Evolutionary conservation across 2,329 filamentous ascomycete species (phyloP).

Genomic region (Xylaria sp.): DNA sequence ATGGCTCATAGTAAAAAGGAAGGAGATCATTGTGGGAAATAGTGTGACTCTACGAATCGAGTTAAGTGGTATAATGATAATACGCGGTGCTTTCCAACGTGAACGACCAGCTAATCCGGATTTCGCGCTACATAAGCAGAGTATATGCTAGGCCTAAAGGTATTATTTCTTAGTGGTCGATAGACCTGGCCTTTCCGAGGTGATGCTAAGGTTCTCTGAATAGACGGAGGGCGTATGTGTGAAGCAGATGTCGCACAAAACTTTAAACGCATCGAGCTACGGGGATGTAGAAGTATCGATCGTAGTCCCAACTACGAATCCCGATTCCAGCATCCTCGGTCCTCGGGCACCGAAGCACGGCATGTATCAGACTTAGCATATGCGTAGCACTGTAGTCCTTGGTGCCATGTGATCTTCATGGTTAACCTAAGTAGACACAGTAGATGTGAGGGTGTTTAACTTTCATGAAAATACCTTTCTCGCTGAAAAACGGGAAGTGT

Average conservation of each 20-base stretch:
- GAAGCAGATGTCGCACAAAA: neutral
- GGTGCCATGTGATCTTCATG: neutral
- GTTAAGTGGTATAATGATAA: neutral
- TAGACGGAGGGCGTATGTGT: neutral
- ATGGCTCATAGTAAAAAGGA: no score
- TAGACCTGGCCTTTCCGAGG: no score
- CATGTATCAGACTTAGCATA: neutral
- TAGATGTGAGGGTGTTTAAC: neutral
- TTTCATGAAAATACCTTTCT: neutral
- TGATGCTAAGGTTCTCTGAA: neutral
- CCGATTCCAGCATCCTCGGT: neutral
- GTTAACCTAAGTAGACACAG: neutral
- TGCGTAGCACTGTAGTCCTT: neutral
- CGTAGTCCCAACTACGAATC: neutral
- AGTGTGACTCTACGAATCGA: no score
- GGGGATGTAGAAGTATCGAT: neutral
- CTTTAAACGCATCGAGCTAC: neutral
- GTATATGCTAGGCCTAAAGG: neutral
- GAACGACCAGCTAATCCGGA: neutral
- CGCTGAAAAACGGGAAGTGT: neutral
- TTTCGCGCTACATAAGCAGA: neutral
- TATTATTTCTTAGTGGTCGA: neutral
- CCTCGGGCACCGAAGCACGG: neutral
- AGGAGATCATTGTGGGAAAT: no score
- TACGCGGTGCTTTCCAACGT: neutral